Conservation (phyloP, 345 rosid genomes). For the Sisymbrium altissimum region DNA sequence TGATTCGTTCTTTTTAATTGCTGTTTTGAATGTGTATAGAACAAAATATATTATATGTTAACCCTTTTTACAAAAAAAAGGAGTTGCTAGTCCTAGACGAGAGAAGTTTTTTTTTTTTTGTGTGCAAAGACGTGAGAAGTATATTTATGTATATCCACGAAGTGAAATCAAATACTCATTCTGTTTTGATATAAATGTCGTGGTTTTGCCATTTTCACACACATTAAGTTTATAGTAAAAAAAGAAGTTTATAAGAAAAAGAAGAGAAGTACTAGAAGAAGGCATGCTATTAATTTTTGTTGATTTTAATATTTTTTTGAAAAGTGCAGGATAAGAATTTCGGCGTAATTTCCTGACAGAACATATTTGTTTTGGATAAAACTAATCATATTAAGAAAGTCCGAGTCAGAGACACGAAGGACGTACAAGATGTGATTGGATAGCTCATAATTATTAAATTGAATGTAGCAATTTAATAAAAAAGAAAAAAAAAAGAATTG, state of each 20-base stretch:
- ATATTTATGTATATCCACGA: no score
- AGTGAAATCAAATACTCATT: no score
- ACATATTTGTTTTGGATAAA: neutral
- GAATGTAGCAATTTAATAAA: neutral
- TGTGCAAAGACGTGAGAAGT: no score
- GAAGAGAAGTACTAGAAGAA: neutral
- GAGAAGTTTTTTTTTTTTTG: no score
- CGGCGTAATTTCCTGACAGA: constrained; percentile 8
- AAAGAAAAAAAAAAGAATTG: neutral
- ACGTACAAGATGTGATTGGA: constrained; percentile 8
- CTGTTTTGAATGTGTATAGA: no score
- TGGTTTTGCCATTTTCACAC: neutral
- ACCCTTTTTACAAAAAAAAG: no score
- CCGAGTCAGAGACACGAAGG: constrained; percentile 26
- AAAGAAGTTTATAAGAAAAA: no score
- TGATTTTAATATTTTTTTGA: neutral
- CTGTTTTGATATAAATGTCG: neutral
- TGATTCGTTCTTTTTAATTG: no score
- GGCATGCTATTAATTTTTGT: neutral
- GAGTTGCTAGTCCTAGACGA: no score
- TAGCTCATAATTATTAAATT: neutral
- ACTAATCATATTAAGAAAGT: neutral
- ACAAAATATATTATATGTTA: no score
- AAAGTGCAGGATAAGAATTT: neutral
- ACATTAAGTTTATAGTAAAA: no score